A percentile compares a stretch with the other conserved stretches of the same genome.
phyloP scores from a whole-genome alignment of 1,284 basidiomycete genomes.

The Sporisorium graminicola region DNA sequence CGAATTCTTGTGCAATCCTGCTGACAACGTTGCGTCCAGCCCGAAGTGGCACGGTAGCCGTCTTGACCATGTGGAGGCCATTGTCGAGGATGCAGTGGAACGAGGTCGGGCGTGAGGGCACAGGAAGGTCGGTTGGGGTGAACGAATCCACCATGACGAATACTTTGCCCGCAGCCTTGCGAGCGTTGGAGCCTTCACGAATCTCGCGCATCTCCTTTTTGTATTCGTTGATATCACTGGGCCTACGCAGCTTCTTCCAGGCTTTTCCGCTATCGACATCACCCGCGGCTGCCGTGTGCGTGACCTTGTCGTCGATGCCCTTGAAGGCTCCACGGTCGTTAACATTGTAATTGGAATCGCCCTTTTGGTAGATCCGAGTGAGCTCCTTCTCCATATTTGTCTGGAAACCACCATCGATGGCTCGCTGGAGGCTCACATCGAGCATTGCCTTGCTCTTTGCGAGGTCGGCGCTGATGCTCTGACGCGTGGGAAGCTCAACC shows the following conservation, averaged over 20 bases:
- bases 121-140: slow-evolving; percentile 57
- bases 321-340: slow-evolving; percentile 63
- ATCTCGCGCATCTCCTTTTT: slow-evolving; percentile 86
- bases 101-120: slow-evolving; percentile 74
- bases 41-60: slow-evolving; percentile 80
- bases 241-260: slow-evolving; percentile 86
- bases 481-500: slow-evolving; percentile 44
- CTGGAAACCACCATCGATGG: slow-evolving; percentile 58
- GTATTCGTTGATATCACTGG: slow-evolving; percentile 96
- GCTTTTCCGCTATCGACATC: slow-evolving; percentile 85
- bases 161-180: slow-evolving; percentile 87
- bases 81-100: slow-evolving; percentile 94
- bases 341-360: slow-evolving; percentile 72
- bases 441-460: slow-evolving; percentile 55
- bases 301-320: slow-evolving; percentile 71
- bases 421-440: slow-evolving; percentile 55
- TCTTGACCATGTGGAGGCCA: slow-evolving; percentile 94
- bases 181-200: slow-evolving; percentile 79
- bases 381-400: slow-evolving; percentile 59
- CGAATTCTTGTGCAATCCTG: slow-evolving; percentile 90
- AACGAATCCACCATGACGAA: slow-evolving; percentile 79
- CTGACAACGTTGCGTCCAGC: slow-evolving; percentile 74
- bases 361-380: slow-evolving; percentile 60
- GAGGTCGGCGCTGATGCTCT: slow-evolving; percentile 56
- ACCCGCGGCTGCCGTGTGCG: slow-evolving; percentile 79